phyloP scores from a whole-genome alignment of 2,329 filamentous ascomycete genomes.

The Pseudogymnoascus sp. region DNA sequence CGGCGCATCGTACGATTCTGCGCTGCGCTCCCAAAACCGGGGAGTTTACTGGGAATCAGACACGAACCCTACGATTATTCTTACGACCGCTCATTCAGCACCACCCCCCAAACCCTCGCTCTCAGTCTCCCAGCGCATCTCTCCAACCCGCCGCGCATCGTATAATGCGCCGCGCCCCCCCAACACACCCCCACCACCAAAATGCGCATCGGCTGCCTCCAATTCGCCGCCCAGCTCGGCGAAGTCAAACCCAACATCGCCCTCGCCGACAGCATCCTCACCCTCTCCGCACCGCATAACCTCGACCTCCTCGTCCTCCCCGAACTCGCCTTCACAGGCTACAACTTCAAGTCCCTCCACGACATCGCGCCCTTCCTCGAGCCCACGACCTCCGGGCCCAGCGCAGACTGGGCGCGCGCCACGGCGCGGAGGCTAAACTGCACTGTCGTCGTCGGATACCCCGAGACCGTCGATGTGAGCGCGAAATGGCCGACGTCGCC shows the following conservation, averaged over 20 bases:
- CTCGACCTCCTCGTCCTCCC: conserved; percentile 68
- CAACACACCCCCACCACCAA: background rate
- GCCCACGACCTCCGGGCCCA: conserved; percentile 53
- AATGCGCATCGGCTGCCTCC: conserved; percentile 63
- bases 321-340: conserved; percentile 65
- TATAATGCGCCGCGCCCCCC: background rate
- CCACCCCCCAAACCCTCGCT: background rate
- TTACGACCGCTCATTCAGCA: background rate
- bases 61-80: background rate
- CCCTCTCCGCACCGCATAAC: conserved; percentile 40
- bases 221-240: conserved; percentile 63
- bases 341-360: conserved; percentile 63
- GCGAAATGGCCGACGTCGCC: conserved; percentile 40
- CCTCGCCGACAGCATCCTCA: conserved; percentile 58
- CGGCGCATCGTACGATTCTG: background rate
- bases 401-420: conserved; percentile 60
- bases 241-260: conserved; percentile 63
- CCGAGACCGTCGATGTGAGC: conserved; percentile 52
- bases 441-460: conserved; percentile 62
- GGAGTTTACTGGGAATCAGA: background rate
- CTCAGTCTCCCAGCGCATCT: background rate
- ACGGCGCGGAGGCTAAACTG: conserved; percentile 58
- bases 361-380: conserved; percentile 63
- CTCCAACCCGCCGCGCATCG: background rate
- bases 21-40: background rate